A percentile compares a stretch with the other conserved stretches of the same genome.
Conservation (phyloP, 805 yeast genomes). For the Phaffomyces antillensis region DNA sequence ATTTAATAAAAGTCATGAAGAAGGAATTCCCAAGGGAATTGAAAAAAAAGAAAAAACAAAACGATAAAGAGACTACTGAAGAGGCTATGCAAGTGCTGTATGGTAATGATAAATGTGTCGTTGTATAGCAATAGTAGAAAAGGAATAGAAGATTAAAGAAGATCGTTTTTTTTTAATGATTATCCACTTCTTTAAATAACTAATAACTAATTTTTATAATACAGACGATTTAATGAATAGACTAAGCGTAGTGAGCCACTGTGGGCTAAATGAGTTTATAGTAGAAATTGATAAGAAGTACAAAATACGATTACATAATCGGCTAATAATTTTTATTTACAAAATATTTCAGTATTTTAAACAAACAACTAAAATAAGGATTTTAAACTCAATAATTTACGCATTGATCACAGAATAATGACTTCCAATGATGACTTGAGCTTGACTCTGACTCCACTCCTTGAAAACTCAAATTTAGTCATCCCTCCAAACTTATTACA, state of each 20-base stretch:
- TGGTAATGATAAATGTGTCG: constrained; percentile 9
- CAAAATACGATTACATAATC: too few relatives aligned
- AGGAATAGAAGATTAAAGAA: too few relatives aligned
- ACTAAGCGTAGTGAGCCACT: not conserved
- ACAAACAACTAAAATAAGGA: not conserved
- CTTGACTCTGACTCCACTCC: not conserved
- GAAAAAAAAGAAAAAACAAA: constrained; percentile 50
- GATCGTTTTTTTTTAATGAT: too few relatives aligned
- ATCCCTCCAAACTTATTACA: not conserved
- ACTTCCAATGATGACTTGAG: not conserved
- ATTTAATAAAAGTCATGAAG: constrained; percentile 46
- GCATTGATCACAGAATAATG: not conserved
- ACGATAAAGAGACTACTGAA: constrained; percentile 39
- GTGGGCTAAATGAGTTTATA: too few relatives aligned
- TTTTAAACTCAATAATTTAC: too few relatives aligned
- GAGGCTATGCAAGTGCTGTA: constrained; percentile 29
- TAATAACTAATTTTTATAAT: not conserved
- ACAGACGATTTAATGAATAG: too few relatives aligned
- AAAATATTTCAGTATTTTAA: not conserved
- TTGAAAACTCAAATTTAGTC: not conserved
- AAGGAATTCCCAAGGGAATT: constrained; percentile 60
- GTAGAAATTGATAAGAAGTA: too few relatives aligned
- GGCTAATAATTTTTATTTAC: too few relatives aligned
- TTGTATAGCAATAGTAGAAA: not conserved
- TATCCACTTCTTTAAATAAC: too few relatives aligned